Conservation (phyloP, 495 filamentous ascomycete genomes). For the Penicillium canescens region DNA sequence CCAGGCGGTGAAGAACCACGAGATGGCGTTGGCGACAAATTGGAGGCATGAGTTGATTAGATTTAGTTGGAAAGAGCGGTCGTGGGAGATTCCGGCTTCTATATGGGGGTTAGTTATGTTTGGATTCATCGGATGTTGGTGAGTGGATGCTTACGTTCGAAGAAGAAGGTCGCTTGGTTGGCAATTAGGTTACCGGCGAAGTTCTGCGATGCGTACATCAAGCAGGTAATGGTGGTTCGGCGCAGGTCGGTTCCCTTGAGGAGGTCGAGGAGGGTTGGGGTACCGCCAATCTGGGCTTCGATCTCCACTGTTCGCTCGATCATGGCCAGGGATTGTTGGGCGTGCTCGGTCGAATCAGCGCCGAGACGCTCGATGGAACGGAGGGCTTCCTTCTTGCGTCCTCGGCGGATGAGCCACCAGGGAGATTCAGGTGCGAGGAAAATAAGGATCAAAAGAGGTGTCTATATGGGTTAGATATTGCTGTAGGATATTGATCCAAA, state of each 20-base stretch:
- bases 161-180: slow-evolving; percentile 31
- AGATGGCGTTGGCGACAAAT: slow-evolving; percentile 30
- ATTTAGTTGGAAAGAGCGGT: slow-evolving; percentile 34
- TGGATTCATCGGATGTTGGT: not conserved
- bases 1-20: slow-evolving; percentile 28
- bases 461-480: slow-evolving; percentile 12
- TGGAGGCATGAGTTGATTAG: slow-evolving; percentile 41
- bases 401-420: slow-evolving; percentile 58
- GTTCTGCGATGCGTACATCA: slow-evolving; percentile 49
- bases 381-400: slow-evolving; percentile 62
- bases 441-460: slow-evolving; percentile 65
- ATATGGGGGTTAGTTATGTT: slow-evolving; percentile 8
- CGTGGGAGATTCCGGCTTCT: slow-evolving; percentile 27
- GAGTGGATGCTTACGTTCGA: slow-evolving; percentile 21
- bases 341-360: slow-evolving; percentile 52
- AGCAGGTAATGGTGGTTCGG: slow-evolving; percentile 66
- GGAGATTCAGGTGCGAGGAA: slow-evolving; percentile 67
- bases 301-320: slow-evolving; percentile 71
- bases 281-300: slow-evolving; percentile 58
- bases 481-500: not conserved
- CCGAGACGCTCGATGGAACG: slow-evolving; percentile 62
- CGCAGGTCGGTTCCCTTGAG: slow-evolving; percentile 66
- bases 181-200: slow-evolving; percentile 33
- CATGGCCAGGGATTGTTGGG: slow-evolving; percentile 68
- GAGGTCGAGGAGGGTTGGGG: slow-evolving; percentile 62